Evolutionary conservation across 164 flowering plant genomes (phyloP).

Genomic region (Warburgia ugandensis): DNA sequence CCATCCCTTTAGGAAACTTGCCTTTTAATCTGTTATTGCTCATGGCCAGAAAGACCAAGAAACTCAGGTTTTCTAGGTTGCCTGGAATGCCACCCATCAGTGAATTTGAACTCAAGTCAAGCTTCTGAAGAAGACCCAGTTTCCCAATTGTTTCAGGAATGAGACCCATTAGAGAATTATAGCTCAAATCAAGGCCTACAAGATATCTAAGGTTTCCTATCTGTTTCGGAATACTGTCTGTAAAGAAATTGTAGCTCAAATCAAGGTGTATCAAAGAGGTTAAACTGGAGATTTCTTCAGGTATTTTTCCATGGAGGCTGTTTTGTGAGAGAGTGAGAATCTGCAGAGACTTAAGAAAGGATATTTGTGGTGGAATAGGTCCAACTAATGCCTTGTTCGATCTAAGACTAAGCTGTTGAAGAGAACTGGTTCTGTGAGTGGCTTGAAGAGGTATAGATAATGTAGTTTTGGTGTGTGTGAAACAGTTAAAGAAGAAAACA

Average conservation of each 20-base stretch:
- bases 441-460: conserved; percentile 19
- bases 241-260: conserved; percentile 66
- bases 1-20: conserved; percentile 43
- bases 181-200: conserved; percentile 72
- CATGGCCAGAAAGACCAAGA: conserved; percentile 55
- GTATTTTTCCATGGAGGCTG: conserved; percentile 43
- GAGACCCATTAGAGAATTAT: conserved; percentile 46
- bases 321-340: conserved; percentile 82
- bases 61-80: conserved; percentile 38
- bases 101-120: conserved; percentile 71
- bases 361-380: conserved; percentile 59
- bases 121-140: conserved; percentile 64
- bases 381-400: conserved; percentile 63
- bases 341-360: conserved; percentile 43
- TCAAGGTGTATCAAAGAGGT: conserved; percentile 60
- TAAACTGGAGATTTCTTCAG: conserved; percentile 34
- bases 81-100: conserved; percentile 51
- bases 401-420: conserved; percentile 75
- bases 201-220: conserved; percentile 56
- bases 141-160: conserved; percentile 61
- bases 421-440: conserved; percentile 16
- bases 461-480: conserved; percentile 45
- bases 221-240: conserved; percentile 48
- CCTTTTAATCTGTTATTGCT: conserved; percentile 58
- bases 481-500: conserved; percentile 66